phyloP scores from a whole-genome alignment of 2,329 filamentous ascomycete species.

The Sporothrix luriei region DNA sequence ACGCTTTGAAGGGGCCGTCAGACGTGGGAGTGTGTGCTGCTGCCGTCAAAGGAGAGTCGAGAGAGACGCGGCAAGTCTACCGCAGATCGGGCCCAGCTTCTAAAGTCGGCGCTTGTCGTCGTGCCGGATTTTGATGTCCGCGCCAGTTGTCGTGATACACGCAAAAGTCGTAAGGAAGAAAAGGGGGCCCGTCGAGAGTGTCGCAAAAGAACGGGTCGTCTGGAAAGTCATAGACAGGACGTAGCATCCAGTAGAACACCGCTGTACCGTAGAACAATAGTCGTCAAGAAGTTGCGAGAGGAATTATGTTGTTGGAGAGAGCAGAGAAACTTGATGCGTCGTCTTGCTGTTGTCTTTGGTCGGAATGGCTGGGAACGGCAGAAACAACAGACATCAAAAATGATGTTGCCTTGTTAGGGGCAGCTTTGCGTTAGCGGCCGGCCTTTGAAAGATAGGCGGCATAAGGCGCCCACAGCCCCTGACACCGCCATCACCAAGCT shows the following conservation, averaged over 20 bases:
- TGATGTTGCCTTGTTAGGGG: constrained; percentile 16
- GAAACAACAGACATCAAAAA: not conserved
- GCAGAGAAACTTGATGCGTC: not conserved
- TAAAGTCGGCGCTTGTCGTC: not conserved
- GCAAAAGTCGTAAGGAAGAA: constrained; percentile 18
- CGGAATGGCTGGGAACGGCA: constrained; percentile 23
- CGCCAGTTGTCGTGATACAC: constrained; percentile 1
- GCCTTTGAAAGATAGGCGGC: not conserved
- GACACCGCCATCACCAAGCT: not conserved
- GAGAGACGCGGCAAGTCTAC: not conserved
- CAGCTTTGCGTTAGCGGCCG: not conserved
- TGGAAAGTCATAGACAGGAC: not conserved
- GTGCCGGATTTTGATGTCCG: not conserved
- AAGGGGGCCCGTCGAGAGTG: not conserved
- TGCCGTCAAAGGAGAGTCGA: not conserved
- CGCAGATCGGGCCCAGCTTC: not conserved
- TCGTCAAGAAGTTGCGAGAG: not conserved
- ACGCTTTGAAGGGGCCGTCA: not conserved
- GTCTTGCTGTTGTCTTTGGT: not conserved
- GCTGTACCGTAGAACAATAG: not conserved
- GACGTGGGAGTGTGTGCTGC: not conserved
- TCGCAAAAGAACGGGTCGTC: not conserved
- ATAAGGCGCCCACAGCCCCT: not conserved
- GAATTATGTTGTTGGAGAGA: not conserved
- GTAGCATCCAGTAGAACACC: not conserved